Base-by-base conservation (phyloP, 805 yeast species). In the Ogataea ramenticola region DNA sequence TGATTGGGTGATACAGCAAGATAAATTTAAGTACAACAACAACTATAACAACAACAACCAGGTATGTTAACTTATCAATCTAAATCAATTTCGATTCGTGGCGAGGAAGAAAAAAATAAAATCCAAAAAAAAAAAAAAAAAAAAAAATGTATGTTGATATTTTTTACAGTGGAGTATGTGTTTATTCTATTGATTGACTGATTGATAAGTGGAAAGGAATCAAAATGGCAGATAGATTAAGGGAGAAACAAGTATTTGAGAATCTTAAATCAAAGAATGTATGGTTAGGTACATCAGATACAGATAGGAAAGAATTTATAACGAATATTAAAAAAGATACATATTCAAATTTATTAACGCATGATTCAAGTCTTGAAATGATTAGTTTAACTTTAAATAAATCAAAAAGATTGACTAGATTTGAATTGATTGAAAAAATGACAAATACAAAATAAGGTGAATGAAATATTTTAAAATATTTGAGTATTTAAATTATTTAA, bases 251-350 rank as follows among this genome's bases (percentile, higher is more conserved):
- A 53, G 67, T 69, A 39, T 80, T 70, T 55, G 78, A 76, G 40
- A 73, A 68, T 29, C 66, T 78, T 42, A 80, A 79, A 53, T 56
- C 77, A 36, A 78, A 82, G 54, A 79, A 84, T 56, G 67, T 82
- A 20, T 96, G 95, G 1, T 60, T 90, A 1, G 96, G 96, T 0
- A 72, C 79, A 55, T 72, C 89, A 10, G 80, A 79, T 43, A 88
- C 95, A 0, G 68, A 82, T 0, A 68, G 81, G 42, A 69, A 70
- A 15, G 91, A 86, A 58, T 90, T 91, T 77, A 54, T 81, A 47
- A 61, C 73, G 6, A 86, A 84, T 52, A 68, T 82, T 2, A 79
- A 78, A 44, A 65, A 86, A 46, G 95, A 86, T 52, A 76, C 87
- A 1, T 75, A 76, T 45, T 72, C 84, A 0, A 71, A 82, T 19